Percentiles rank a stretch among this genome's conserved stretches.
phyloP scores from a whole-genome alignment of 2,329 filamentous ascomycete species.

The Rutstroemia sydowiana region DNA sequence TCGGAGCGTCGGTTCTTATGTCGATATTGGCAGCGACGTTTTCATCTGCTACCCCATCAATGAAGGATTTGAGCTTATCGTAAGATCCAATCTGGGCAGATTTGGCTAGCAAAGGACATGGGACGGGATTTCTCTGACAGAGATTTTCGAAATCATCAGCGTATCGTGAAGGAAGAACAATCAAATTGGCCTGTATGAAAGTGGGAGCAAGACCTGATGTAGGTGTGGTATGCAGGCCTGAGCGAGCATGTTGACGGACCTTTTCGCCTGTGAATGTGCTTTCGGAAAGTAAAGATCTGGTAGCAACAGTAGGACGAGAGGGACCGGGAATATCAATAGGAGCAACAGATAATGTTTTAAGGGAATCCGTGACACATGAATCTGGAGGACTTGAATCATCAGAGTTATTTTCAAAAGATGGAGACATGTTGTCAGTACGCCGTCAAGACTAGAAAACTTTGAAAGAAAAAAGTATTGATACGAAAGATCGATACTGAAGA shows the following conservation, averaged over 20 bases:
- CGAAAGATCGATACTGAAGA: no score
- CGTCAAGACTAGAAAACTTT: no score
- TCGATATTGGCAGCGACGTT: conserved; percentile 40
- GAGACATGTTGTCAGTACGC: no score
- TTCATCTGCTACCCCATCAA: conserved; percentile 26
- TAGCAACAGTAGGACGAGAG: conserved; percentile 47
- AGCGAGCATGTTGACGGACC: not conserved
- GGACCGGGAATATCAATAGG: not conserved
- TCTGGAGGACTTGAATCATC: no score
- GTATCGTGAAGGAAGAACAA: conserved; percentile 5
- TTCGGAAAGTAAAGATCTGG: conserved; percentile 38
- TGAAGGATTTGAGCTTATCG: conserved; percentile 1
- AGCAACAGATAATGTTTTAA: no score
- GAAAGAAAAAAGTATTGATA: no score
- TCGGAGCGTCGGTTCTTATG: conserved; percentile 49
- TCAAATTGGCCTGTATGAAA: conserved; percentile 5
- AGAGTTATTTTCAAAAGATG: no score
- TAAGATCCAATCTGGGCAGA: conserved; percentile 1
- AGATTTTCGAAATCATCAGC: not conserved
- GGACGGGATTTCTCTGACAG: conserved; percentile 6
- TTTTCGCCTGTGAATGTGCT: not conserved
- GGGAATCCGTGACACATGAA: no score
- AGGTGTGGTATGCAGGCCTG: not conserved
- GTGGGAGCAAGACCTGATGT: conserved; percentile 5
- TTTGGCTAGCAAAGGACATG: conserved; percentile 15